A percentile compares a stretch with the other conserved stretches of the same genome.
These are phyloP conservation scores for Saitozyma podzolica DNA, from an alignment of 768 basidiomycete species.

Conservation along the genomic window DNA sequence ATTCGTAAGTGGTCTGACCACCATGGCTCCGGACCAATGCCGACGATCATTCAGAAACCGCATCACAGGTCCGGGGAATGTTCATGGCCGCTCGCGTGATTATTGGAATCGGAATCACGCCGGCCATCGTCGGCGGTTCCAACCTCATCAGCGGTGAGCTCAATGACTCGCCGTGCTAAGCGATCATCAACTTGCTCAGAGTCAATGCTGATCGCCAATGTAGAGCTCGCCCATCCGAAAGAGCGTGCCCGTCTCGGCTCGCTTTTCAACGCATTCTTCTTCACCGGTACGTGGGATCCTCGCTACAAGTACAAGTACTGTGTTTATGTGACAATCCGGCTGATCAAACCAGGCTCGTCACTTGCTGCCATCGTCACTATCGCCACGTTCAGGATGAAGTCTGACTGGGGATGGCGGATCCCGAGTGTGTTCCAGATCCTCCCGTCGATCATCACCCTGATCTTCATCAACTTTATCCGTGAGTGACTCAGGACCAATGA, in stretches of 20 bases:
- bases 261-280: constrained; percentile 23
- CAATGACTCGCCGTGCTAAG: background rate
- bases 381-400: no score
- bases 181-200: background rate
- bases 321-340: background rate
- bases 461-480: constrained; percentile 17
- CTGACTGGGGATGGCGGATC: no score
- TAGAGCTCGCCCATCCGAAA: constrained; percentile 20
- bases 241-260: constrained; percentile 20
- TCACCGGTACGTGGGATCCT: constrained; percentile 8
- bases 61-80: constrained; percentile 2
- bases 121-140: constrained; percentile 12
- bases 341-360: no score
- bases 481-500: constrained; percentile 43
- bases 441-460: no score
- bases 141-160: constrained; percentile 14
- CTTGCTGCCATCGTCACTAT: background rate
- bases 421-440: no score
- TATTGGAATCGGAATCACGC: constrained; percentile 14
- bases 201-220: no score
- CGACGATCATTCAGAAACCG: constrained; percentile 3
- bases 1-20: constrained; percentile 1
- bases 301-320: no score
- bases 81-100: constrained; percentile 14
- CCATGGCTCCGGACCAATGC: background rate